A percentile compares a stretch with the other conserved stretches of the same genome.
phyloP scores from a whole-genome alignment of 1,284 basidiomycete genomes.

The Trichosporon inkin region DNA sequence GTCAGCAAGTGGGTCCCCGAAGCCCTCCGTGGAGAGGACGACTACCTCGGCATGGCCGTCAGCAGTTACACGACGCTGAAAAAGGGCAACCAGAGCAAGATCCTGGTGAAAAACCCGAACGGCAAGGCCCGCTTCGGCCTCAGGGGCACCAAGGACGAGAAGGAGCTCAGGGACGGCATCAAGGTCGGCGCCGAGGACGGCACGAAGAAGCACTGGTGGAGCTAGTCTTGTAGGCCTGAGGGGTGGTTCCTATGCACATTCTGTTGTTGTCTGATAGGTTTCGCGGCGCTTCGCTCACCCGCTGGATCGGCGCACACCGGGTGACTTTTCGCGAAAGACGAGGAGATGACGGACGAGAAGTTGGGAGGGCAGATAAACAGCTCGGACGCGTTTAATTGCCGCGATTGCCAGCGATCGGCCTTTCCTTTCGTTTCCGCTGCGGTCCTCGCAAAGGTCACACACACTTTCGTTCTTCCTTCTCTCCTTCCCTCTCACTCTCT shows the following conservation, averaged over 20 bases:
- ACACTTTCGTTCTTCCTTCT: no score
- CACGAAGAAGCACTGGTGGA: slow-evolving; percentile 20
- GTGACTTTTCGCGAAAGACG: no score
- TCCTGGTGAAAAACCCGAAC: slow-evolving; percentile 28
- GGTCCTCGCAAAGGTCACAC: no score
- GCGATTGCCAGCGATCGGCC: no score
- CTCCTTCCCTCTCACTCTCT: no score
- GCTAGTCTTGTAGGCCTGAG: slow-evolving; percentile 3
- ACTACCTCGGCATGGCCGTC: slow-evolving; percentile 31
- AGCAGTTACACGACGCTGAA: slow-evolving; percentile 25
- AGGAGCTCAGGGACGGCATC: background rate
- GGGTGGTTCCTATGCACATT: background rate
- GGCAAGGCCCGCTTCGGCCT: slow-evolving; percentile 29
- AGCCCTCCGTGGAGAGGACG: slow-evolving; percentile 28
- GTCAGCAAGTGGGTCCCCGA: slow-evolving; percentile 32
- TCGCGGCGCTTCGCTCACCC: no score
- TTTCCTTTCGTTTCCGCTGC: no score
- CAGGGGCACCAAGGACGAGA: background rate
- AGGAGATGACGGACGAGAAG: no score
- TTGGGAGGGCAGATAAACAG: no score
- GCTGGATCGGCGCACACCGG: no score
- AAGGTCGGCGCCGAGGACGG: slow-evolving; percentile 10
- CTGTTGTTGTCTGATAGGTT: background rate
- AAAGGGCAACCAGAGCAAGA: slow-evolving; percentile 29
- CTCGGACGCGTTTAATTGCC: no score